These are phyloP conservation scores for Diaporthe longicolla DNA, from an alignment of 2,329 filamentous ascomycete species.

Conservation along the genomic window DNA sequence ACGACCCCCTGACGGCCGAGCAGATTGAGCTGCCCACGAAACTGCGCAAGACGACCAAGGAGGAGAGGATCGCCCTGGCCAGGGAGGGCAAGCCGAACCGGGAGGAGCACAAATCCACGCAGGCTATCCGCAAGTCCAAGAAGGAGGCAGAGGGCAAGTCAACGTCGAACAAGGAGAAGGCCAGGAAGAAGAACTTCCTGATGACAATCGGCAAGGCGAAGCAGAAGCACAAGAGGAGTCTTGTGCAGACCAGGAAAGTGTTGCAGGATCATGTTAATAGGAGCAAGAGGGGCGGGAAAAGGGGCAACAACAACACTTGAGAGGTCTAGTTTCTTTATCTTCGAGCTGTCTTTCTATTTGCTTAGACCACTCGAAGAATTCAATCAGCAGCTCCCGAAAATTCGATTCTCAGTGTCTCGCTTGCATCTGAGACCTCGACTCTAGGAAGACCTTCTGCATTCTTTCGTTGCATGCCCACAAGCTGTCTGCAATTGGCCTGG, in stretches of 20 bases:
- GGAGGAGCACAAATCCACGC: constrained; percentile 86
- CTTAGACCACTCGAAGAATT: background rate
- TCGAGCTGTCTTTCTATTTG: background rate
- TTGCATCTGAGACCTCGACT: background rate
- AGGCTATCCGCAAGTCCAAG: constrained; percentile 87
- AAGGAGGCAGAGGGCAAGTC: constrained; percentile 93
- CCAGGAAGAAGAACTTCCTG: constrained; percentile 96
- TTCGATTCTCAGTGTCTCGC: background rate
- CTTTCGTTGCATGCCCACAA: background rate
- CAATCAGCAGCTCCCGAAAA: background rate
- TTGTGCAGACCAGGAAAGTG: constrained; percentile 86
- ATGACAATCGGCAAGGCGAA: constrained; percentile 99
- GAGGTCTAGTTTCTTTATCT: background rate
- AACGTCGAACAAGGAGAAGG: constrained; percentile 97
- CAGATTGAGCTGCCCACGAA: constrained; percentile 90
- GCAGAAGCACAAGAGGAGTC: constrained; percentile 93
- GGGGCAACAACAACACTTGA: constrained; percentile 70
- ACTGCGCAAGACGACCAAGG: constrained; percentile 87
- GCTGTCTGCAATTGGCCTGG: background rate
- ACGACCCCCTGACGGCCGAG: constrained; percentile 90
- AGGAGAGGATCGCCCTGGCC: constrained; percentile 87
- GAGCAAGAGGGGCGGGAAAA: constrained; percentile 85
- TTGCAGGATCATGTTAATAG: constrained; percentile 86
- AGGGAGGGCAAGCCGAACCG: constrained; percentile 85
- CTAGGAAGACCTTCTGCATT: background rate